Evolutionary conservation across 306 rosid species (phyloP).

Genomic region (Vigna reflexopilosa): DNA sequence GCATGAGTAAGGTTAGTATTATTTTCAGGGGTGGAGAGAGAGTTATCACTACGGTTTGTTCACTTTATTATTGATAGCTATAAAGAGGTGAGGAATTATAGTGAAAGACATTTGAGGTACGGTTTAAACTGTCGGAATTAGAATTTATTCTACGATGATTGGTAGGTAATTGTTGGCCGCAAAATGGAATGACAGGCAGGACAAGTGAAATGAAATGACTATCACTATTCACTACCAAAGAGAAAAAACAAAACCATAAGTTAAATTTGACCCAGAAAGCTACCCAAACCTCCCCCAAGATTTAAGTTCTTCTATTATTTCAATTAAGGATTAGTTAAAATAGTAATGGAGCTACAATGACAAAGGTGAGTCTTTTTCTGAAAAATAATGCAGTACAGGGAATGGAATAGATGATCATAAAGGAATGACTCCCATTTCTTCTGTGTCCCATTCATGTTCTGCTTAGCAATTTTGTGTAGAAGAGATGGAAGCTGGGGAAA

Average conservation of each 20-base stretch:
- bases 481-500: conserved; percentile 65
- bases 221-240: neutral
- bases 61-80: neutral
- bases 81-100: conserved; percentile 1
- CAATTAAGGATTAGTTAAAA: conserved; percentile 34
- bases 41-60: neutral
- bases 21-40: conserved; percentile 14
- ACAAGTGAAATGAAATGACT: conserved; percentile 32
- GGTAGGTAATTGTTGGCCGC: conserved; percentile 27
- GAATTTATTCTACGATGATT: conserved; percentile 27
- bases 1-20: neutral
- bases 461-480: conserved; percentile 38
- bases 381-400: conserved; percentile 34
- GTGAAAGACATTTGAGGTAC: neutral
- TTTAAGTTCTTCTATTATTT: conserved; percentile 37
- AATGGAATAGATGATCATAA: conserved; percentile 11
- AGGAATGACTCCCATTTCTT: conserved; percentile 38
- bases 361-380: conserved; percentile 35
- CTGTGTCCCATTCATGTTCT: conserved; percentile 37
- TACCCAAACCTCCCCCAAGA: conserved; percentile 5
- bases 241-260: conserved; percentile 6
- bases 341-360: conserved; percentile 37
- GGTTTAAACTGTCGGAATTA: neutral
- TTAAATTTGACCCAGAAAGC: conserved; percentile 28
- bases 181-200: conserved; percentile 29